Evolutionary conservation across 306 rosid genomes (phyloP), one percentile per base, ranked within the genome.

Genomic region (Benincasa hispida): DNA sequence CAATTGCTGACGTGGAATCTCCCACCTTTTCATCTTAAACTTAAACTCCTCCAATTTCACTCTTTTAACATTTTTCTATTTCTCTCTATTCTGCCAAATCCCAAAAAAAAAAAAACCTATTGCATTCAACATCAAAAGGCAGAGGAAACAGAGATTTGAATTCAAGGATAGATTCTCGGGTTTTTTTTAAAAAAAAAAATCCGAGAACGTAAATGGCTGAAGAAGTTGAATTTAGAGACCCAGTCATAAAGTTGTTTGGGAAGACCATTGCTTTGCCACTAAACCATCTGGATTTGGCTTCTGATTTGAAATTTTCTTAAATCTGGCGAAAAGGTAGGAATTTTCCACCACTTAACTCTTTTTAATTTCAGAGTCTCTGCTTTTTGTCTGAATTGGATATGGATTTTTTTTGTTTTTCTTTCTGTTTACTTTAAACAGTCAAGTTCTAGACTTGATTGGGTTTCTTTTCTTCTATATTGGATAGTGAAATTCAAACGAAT

Each of bases 231-330:
- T n/a, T 83, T 45, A 88, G 82, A 79, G 90, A 89, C 78, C 79
- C 85, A 25, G 79, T 82, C 18, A 86, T 91, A 65, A 93, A 89
- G 91, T 89, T 91, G 4, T 91, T 93, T 75, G 98, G 98, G 14
- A 84, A 85, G 84, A 93, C 92, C 69, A 89, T 93, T 84, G 67
- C 88, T 1, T 66, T 91, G 78, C 89, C 87, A 75, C 76, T 51
- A 17, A 81, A 68, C 74, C 84, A 22, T 8, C 48, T 21, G 10
- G 25, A 2, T 54, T 54, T n/a, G 12, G 22, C 28, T 51, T 74
- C 77, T 13, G 53, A 34, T 21, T 37, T 21, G 35, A 35, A 37
- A 17, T 21, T 57, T 56, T n/a, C 79, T 19, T 7, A 77, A 85
- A 82, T 54, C 76, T 2, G 56, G 28, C 22, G 57, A 84, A 75